Evolutionary conservation across 208 protist genomes (phyloP).

Genomic region (Crithidia fasciculata): DNA sequence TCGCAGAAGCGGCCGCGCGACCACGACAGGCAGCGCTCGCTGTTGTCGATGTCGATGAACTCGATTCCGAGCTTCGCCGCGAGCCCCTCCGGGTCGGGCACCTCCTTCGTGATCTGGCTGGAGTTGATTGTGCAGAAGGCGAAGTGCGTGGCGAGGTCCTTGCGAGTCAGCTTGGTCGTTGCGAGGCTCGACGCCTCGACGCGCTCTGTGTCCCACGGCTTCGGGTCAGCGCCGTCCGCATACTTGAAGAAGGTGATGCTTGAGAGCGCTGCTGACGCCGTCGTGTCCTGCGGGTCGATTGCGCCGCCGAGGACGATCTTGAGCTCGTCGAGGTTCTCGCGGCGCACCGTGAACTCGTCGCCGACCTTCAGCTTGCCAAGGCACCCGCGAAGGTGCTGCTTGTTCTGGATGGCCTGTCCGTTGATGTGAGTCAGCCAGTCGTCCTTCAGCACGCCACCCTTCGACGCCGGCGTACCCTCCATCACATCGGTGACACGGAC

Average conservation of each 20-base stretch:
- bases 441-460: slow-evolving; percentile 80
- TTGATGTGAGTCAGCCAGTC: slow-evolving; percentile 92
- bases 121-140: slow-evolving; percentile 59
- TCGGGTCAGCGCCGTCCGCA: slow-evolving; percentile 35
- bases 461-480: slow-evolving; percentile 79
- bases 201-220: slow-evolving; percentile 71
- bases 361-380: slow-evolving; percentile 70
- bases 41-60: slow-evolving; percentile 75
- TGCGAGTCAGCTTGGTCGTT: slow-evolving; percentile 38
- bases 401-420: slow-evolving; percentile 69
- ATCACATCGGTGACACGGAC: slow-evolving; percentile 88
- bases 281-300: slow-evolving; percentile 69
- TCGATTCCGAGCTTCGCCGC: slow-evolving; percentile 68
- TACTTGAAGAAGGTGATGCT: slow-evolving; percentile 85
- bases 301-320: slow-evolving; percentile 85
- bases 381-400: slow-evolving; percentile 76
- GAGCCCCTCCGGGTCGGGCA: slow-evolving; percentile 42
- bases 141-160: slow-evolving; percentile 72
- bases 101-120: slow-evolving; percentile 6
- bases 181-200: slow-evolving; percentile 30
- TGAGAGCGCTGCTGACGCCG: slow-evolving; percentile 60
- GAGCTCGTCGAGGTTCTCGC: slow-evolving; percentile 86
- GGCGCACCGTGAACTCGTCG: slow-evolving; percentile 83
- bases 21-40: slow-evolving; percentile 56
- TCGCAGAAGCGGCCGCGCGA: slow-evolving; percentile 76